These are phyloP conservation scores for Xerocomellus amylosporus DNA, from an alignment of 768 basidiomycete genomes.

Conservation along the genomic window DNA sequence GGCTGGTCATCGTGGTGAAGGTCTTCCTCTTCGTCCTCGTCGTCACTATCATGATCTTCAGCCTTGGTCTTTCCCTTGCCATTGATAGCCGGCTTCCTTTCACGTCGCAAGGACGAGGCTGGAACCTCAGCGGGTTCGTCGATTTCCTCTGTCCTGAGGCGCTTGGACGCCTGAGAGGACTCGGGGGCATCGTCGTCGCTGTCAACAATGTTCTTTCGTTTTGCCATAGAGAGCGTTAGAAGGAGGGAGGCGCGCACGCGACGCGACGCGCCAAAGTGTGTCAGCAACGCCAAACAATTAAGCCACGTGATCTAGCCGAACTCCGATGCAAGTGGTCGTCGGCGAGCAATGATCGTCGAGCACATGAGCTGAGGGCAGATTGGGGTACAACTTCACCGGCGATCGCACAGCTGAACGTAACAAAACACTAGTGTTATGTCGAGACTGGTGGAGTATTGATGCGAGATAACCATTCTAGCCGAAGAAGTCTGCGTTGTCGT, in stretches of 20 bases:
- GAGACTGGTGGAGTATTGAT: not conserved
- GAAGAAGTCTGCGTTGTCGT: slow-evolving; percentile 8
- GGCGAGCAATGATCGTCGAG: not conserved
- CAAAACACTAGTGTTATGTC: not conserved
- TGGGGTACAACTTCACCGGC: not conserved
- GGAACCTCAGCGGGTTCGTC: slow-evolving; percentile 31
- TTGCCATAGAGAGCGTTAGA: slow-evolving; percentile 43
- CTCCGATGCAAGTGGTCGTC: not conserved
- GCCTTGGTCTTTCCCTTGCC: slow-evolving; percentile 34
- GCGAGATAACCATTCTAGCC: slow-evolving; percentile 13
- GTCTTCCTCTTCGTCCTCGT: slow-evolving; percentile 32
- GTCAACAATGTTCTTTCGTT: slow-evolving; percentile 46
- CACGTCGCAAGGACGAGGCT: slow-evolving; percentile 12
- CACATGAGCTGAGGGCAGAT: not conserved
- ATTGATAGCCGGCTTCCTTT: slow-evolving; percentile 31
- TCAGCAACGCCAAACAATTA: slow-evolving; percentile 25
- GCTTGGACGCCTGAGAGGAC: slow-evolving; percentile 40
- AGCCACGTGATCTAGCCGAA: slow-evolving; percentile 8
- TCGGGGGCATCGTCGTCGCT: slow-evolving; percentile 41
- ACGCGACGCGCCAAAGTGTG: slow-evolving; percentile 26
- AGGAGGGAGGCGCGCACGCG: slow-evolving; percentile 17
- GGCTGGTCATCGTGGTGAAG: slow-evolving; percentile 35
- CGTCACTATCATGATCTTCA: slow-evolving; percentile 29
- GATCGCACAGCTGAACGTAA: not conserved
- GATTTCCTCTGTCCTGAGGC: slow-evolving; percentile 41